A percentile compares a stretch with the other conserved stretches of the same genome.
Evolutionary conservation across 2,329 filamentous ascomycete species (phyloP).

Genomic region (Lasiodiplodia theobromae): DNA sequence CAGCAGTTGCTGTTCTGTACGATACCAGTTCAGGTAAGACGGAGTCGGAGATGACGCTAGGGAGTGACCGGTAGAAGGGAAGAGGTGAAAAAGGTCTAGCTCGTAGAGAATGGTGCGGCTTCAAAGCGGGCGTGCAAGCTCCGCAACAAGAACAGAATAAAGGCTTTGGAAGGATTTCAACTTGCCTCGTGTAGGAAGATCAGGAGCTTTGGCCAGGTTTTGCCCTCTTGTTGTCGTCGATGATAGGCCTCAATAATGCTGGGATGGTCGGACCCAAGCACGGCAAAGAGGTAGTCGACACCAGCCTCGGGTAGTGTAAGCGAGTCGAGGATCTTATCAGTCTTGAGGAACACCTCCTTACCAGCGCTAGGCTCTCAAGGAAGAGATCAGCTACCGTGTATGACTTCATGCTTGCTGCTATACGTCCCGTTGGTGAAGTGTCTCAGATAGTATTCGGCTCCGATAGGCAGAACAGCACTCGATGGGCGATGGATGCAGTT

Average conservation of each 20-base stretch:
- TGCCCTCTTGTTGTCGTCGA: background rate
- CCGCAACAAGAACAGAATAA: background rate
- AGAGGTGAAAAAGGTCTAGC: background rate
- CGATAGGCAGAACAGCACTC: background rate
- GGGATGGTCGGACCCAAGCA: constrained; percentile 37
- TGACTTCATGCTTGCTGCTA: background rate
- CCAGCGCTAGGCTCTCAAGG: constrained; percentile 12
- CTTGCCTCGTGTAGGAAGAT: constrained; percentile 26
- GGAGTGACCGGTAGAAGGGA: background rate
- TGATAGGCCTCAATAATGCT: constrained; percentile 35
- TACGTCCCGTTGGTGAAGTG: no score
- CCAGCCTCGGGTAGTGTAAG: constrained; percentile 9
- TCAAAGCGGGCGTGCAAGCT: background rate
- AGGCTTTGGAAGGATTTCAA: background rate
- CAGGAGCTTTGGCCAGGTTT: background rate
- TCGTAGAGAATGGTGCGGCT: background rate
- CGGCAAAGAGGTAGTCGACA: constrained; percentile 16
- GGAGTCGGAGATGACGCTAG: background rate
- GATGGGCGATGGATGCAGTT: background rate
- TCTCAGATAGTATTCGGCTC: background rate
- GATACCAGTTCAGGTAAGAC: no score
- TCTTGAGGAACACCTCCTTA: background rate
- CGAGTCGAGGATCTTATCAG: background rate
- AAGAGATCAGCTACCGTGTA: constrained; percentile 18
- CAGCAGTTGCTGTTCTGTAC: no score